Evolutionary conservation across 805 yeast species (phyloP).

Genomic region (Saturnispora kantuleensis): DNA sequence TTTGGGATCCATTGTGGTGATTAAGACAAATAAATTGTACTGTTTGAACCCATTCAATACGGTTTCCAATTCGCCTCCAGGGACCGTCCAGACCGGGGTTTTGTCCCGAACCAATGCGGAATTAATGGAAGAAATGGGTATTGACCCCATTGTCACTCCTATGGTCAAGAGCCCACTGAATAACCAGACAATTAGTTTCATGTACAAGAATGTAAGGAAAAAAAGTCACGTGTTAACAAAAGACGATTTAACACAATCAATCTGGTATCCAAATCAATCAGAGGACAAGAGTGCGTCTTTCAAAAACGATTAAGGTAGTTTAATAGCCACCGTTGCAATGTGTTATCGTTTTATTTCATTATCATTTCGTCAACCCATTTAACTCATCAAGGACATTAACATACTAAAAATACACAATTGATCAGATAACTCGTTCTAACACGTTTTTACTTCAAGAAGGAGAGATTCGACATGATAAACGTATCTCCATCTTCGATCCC

Average conservation of each 20-base stretch:
- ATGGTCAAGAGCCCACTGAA: no score
- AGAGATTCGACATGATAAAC: constrained; percentile 10
- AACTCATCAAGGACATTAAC: background rate
- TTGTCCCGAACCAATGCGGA: background rate
- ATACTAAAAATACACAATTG: background rate
- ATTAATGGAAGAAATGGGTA: constrained; percentile 5
- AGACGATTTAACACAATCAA: no score
- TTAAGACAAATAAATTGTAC: constrained; percentile 39
- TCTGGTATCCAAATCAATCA: no score
- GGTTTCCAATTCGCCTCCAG: constrained; percentile 30
- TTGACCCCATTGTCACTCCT: background rate
- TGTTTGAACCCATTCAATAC: constrained; percentile 40
- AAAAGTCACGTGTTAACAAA: no score
- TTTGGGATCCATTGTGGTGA: constrained; percentile 38
- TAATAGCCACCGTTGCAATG: no score
- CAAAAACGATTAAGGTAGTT: no score
- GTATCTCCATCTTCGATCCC: constrained; percentile 10
- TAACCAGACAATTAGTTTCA: no score
- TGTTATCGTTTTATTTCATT: no score
- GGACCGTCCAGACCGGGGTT: constrained; percentile 20
- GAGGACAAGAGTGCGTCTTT: no score
- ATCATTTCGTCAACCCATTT: no score
- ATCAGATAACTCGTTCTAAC: background rate
- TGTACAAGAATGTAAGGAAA: no score
- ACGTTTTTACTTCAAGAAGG: constrained; percentile 7